Evolutionary conservation across 2,329 filamentous ascomycete genomes (phyloP).

Genomic region (Dactylella cylindrospora): DNA sequence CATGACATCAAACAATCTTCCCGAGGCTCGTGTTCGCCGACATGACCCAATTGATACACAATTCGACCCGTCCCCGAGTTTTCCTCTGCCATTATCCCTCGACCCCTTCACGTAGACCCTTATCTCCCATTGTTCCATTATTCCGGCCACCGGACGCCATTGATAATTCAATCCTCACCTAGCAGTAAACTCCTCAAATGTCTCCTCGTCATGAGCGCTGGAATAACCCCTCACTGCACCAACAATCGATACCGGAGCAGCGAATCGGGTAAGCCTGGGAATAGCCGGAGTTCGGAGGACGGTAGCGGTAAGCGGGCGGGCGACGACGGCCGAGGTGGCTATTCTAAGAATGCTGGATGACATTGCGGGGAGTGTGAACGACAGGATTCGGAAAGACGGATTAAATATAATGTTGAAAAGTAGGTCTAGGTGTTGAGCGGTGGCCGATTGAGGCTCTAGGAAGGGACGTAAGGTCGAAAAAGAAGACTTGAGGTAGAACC

Average conservation of each 20-base stretch:
- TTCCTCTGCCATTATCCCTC: no score
- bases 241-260: conserved; percentile 51
- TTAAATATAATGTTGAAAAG: conserved; percentile 47
- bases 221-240: conserved; percentile 60
- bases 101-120: no score
- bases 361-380: conserved; percentile 44
- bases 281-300: conserved; percentile 51
- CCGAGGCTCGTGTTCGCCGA: not conserved
- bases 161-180: conserved; percentile 65
- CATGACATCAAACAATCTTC: conserved; percentile 4
- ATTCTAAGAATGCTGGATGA: conserved; percentile 53
- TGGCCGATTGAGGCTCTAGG: not conserved
- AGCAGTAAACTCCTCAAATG: conserved; percentile 96
- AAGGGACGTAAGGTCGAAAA: not conserved
- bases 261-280: conserved; percentile 45
- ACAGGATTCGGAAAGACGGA: conserved; percentile 43
- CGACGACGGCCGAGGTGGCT: conserved; percentile 59
- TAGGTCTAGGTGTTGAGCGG: conserved; percentile 36
- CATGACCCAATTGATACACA: not conserved
- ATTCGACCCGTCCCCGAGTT: conserved; percentile 4
- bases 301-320: conserved; percentile 58
- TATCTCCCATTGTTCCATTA: not conserved
- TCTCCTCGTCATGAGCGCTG: conserved; percentile 81
- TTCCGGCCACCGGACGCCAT: not conserved
- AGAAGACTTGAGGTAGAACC: no score